phyloP scores from a whole-genome alignment of 768 basidiomycete species.

The Gymnopilus junonius region DNA sequence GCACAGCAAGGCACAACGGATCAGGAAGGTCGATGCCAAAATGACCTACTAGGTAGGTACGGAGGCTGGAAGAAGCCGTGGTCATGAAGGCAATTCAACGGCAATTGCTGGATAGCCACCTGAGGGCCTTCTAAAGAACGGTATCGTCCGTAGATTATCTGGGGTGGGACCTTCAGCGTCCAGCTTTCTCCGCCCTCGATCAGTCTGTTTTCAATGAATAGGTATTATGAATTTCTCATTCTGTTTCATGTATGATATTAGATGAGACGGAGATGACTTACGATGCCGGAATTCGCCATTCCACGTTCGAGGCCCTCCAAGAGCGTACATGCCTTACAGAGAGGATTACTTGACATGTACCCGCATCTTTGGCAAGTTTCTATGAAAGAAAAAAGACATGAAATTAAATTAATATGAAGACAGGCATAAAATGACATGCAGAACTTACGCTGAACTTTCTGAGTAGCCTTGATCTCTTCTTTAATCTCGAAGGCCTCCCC shows the following conservation, averaged over 20 bases:
- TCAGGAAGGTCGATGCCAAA: background rate
- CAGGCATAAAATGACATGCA: background rate
- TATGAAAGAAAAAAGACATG: conserved; percentile 34
- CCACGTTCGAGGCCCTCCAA: conserved; percentile 91
- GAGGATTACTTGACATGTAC: conserved; percentile 94
- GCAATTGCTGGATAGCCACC: conserved; percentile 41
- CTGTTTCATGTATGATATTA: conserved; percentile 1
- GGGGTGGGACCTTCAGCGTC: conserved; percentile 62
- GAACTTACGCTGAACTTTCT: conserved; percentile 82
- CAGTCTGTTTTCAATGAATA: conserved; percentile 48
- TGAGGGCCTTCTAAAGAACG: conserved; percentile 60
- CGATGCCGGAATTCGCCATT: conserved; percentile 64
- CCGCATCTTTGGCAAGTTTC: conserved; percentile 93
- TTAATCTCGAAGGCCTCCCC: conserved; percentile 90
- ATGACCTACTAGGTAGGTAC: background rate
- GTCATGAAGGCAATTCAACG: conserved; percentile 43
- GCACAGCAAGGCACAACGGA: background rate
- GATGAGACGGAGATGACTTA: conserved; percentile 38
- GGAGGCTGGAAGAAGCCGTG: background rate
- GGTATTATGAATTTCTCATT: conserved; percentile 5
- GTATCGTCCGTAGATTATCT: conserved; percentile 77
- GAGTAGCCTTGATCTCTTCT: conserved; percentile 82
- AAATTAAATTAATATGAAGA: conserved; percentile 2
- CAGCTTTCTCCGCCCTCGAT: conserved; percentile 67
- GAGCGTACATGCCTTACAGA: conserved; percentile 94